Evolutionary conservation across 2,329 filamentous ascomycete species (phyloP).

Genomic region (Clarireedia monteithiana): DNA sequence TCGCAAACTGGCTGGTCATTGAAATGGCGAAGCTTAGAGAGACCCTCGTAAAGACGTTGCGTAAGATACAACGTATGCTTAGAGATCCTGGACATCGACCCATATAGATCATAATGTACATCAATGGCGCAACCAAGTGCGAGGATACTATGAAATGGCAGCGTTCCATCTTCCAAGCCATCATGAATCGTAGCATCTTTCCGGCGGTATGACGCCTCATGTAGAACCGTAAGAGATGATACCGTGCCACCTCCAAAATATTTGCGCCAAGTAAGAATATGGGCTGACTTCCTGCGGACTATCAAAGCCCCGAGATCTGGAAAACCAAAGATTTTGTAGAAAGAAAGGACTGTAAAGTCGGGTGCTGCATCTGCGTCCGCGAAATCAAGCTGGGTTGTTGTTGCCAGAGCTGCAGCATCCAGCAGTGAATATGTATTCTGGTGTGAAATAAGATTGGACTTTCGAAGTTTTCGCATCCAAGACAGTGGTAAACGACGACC

Average conservation of each 20-base stretch:
- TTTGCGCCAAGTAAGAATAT: constrained; percentile 54
- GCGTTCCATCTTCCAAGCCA: constrained; percentile 78
- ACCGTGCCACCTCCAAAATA: constrained; percentile 96
- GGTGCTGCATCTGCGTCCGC: constrained; percentile 53
- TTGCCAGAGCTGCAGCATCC: constrained; percentile 74
- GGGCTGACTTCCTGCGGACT: constrained; percentile 61
- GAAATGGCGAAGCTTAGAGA: constrained; percentile 55
- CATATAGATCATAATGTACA: constrained; percentile 61
- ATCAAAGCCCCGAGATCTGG: constrained; percentile 82
- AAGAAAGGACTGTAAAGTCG: constrained; percentile 78
- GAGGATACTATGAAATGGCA: constrained; percentile 84
- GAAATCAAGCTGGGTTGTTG: constrained; percentile 70
- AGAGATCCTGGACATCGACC: constrained; percentile 59
- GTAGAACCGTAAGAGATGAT: constrained; percentile 70
- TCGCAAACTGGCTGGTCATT: constrained; percentile 40
- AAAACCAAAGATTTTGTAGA: constrained; percentile 96
- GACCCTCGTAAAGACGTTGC: constrained; percentile 46
- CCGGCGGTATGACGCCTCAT: constrained; percentile 74
- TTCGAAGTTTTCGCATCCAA: constrained; percentile 52
- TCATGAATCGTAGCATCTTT: constrained; percentile 69
- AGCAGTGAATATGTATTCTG: constrained; percentile 58
- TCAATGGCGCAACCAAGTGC: constrained; percentile 69
- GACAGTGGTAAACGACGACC: constrained; percentile 51
- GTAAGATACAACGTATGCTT: constrained; percentile 62
- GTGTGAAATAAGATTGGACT: constrained; percentile 20